Evolutionary conservation across 2,329 filamentous ascomycete species (phyloP).

Genomic region (Colletotrichum sojae): DNA sequence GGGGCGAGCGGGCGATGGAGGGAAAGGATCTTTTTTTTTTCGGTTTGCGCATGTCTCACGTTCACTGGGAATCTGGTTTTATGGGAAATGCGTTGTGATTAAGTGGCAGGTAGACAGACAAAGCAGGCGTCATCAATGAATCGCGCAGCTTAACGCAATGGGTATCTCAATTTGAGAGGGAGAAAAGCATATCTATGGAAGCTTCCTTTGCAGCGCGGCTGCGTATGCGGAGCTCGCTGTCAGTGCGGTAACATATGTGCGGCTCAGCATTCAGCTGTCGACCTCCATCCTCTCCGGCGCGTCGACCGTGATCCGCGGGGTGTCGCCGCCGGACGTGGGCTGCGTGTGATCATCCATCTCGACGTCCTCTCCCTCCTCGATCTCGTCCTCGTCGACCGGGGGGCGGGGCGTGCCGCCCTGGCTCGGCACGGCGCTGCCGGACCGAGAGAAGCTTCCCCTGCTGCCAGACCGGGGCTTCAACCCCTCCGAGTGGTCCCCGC

Average conservation of each 20-base stretch:
- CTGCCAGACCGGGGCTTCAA: conserved; percentile 38
- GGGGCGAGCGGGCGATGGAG: too few species aligned
- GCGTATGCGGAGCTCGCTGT: too few species aligned
- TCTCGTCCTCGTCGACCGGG: conserved; percentile 50
- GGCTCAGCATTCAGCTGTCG: conserved; percentile 51
- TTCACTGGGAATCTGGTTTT: too few species aligned
- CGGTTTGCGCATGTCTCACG: too few species aligned
- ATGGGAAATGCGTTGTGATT: conserved; percentile 16
- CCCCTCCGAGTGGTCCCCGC: conserved; percentile 49
- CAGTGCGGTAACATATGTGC: neutral
- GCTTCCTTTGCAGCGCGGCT: neutral
- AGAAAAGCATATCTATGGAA: conserved; percentile 14
- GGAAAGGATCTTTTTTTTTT: too few species aligned
- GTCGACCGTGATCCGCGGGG: conserved; percentile 65
- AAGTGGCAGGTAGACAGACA: neutral
- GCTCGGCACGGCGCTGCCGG: conserved; percentile 56
- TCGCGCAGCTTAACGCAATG: conserved; percentile 13
- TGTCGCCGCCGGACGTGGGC: conserved; percentile 56
- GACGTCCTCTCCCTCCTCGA: conserved; percentile 67
- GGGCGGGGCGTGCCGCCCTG: conserved; percentile 53
- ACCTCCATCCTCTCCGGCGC: conserved; percentile 75
- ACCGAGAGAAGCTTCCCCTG: conserved; percentile 48
- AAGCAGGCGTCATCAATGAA: conserved; percentile 23
- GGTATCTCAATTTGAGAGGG: conserved; percentile 40
- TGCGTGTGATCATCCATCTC: conserved; percentile 69